Evolutionary conservation across 192 early-diverging fungal species (phyloP).

Genomic region (Backusella luteola): DNA sequence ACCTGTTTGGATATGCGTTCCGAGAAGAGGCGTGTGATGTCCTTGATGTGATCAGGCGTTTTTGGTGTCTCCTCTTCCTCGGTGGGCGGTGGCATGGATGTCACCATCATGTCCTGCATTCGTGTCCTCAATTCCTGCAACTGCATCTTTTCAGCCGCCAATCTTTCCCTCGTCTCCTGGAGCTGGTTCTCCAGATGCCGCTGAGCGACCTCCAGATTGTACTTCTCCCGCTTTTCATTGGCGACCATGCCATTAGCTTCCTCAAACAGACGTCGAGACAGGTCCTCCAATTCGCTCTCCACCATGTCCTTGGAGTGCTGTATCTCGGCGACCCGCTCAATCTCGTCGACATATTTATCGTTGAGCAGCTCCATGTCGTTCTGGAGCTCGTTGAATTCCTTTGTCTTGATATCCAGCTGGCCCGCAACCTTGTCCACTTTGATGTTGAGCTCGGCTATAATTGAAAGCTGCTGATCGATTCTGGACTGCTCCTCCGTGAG

Average conservation of each 20-base stretch:
- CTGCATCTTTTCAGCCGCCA: slow-evolving; percentile 80
- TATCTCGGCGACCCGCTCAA: slow-evolving; percentile 84
- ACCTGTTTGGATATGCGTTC: slow-evolving; percentile 20
- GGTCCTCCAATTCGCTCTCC: slow-evolving; percentile 92
- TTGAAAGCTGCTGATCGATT: slow-evolving; percentile 12
- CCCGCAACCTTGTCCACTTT: slow-evolving; percentile 48
- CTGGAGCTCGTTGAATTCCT: slow-evolving; percentile 64
- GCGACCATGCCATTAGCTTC: slow-evolving; percentile 95
- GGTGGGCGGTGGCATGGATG: neutral
- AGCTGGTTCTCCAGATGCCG: slow-evolving; percentile 66
- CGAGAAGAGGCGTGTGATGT: slow-evolving; percentile 15
- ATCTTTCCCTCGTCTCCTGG: slow-evolving; percentile 58
- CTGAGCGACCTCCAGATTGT: slow-evolving; percentile 53
- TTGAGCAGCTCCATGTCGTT: slow-evolving; percentile 69
- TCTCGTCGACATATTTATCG: slow-evolving; percentile 82
- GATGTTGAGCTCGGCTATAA: slow-evolving; percentile 8
- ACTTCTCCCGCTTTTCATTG: slow-evolving; percentile 63
- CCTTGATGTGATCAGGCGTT: slow-evolving; percentile 12
- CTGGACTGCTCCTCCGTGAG: slow-evolving; percentile 18
- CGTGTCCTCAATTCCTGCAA: slow-evolving; percentile 80
- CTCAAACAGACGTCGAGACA: slow-evolving; percentile 89
- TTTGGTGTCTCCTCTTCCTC: neutral
- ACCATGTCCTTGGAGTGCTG: slow-evolving; percentile 90
- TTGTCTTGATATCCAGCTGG: slow-evolving; percentile 64
- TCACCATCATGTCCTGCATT: slow-evolving; percentile 69